Evolutionary conservation across 352 stramenopile species (phyloP), one percentile per base, ranked within the genome.

Genomic region (Lagenidium giganteum): DNA sequence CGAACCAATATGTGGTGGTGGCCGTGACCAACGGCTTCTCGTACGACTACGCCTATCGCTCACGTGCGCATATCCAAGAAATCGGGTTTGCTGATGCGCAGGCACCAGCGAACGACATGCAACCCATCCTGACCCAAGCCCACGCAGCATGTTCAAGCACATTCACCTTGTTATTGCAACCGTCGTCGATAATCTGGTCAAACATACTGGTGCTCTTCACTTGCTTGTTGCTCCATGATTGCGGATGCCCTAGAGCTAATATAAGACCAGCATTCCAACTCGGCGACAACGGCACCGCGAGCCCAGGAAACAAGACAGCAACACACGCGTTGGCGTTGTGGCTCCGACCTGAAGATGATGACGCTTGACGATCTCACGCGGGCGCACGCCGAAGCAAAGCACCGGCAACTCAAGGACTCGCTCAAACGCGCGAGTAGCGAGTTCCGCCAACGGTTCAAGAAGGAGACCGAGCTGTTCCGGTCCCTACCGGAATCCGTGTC

Each of bases 291-390:
- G n/a, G n/a, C n/a, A n/a, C n/a, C n/a, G n/a, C n/a, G n/a, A n/a
- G 53, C 57, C 3, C 48, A 17, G 3, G 42, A 64, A 51, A 58
- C 60, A 40, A 52, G 61, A n/a, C 23, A 56, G 20, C 38, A 55
- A 21, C 35, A 54, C n/a, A 62, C 31, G 58, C 1, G 12, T 31
- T 6, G 18, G 14, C 8, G 3, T 31, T 31, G 17, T 21, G 25
- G 4, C 17, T 42, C 4, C 4, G 22, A n/a, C n/a, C 25, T 26
- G 35, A 42, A 18, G 14, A 31, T 1, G 20, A 81, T 81, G 65
- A 81, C 68, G 38, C 54, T 81, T 17, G 68, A 81, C 56, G 70
- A 50, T 21, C 21, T 81, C 35, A 81, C 65, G 32, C 62, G 68
- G 3, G 38, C 48, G 8, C 64, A 81, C 22, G 68, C 68, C 3